Evolutionary conservation across 148 eudicot genomes (phyloP), one percentile per base, ranked within the genome.

Genomic region (Vaccinium vitisidaea): DNA sequence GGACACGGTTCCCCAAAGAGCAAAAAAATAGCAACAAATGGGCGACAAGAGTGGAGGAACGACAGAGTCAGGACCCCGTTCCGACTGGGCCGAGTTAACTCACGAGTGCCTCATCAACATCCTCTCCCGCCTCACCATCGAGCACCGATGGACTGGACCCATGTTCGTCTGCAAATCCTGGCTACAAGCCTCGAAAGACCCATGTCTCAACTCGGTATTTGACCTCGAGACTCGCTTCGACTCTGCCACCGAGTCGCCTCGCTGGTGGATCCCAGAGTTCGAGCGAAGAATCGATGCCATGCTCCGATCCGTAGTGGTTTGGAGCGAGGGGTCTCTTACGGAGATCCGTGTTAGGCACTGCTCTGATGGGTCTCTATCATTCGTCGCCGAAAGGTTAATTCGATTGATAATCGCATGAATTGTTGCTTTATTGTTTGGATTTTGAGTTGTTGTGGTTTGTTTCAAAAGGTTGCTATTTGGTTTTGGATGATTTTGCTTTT

Each of bases 11-110:
- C 4, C 30, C 13, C 0, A 3, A n/a, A 63, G n/a, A 2, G 30
- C 21, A 4, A n/a, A 8, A 8, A 7, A 53, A 10, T 0, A 10
- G 2, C 69, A 39, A 11, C 3, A 59, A 82, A 92, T 86, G 90
- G 87, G 63, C 69, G 70, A 84, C 39, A 53, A 63, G 59, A 58
- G 59, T 12, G 79, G 81, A 67, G 84, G 55, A 55, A 43, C 11
- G 18, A 46, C 32, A 77, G 87, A 81, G 54, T 83, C 87, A 10
- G 90, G 9, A 82, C 32, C 49, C 55, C 77, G 82, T 84, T 84
- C 91, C 61, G 89, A 89, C 69, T 95, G 98, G 98, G 90, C 97
- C 81, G 99, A 96, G 84, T 89, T 96, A 65, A 94, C 99, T 75
- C 92, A 87, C 81, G 98, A 93, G 85, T 93, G 95, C 83, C 86